Base-by-base conservation (phyloP, 2,329 filamentous ascomycete genomes). In the Aschersonia sp. region DNA sequence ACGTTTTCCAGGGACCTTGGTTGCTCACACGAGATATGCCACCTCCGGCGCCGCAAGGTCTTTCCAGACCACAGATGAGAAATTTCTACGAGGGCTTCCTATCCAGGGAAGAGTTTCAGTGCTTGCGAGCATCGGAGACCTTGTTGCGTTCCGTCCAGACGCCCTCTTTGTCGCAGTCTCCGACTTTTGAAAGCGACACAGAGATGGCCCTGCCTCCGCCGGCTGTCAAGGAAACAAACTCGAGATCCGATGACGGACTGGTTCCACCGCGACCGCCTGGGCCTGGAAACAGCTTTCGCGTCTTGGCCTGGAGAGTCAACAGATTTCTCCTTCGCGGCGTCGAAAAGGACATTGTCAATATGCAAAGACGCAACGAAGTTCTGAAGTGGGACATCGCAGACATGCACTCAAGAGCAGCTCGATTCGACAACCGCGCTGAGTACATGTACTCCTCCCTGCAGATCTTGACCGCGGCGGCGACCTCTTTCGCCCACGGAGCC, bases 401-500 rank as follows among this genome's bases (percentile, higher is more conserved):
- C 49, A 68, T 73, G 60, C 71, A 77, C 53, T 66, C 67, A 4
- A 64, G 67, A 31, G 70, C 71, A 8, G 58, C 63, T 42, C 71
- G 72, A 53, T 77, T 69, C 59, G 68, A 74, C 56, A 76, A 77
- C 58, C 67, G 72, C 44, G 68, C 68, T 50, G 71, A 75, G 56
- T 66, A 73, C 58, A 62, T 70, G 51, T 75, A 70, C 56, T 70
- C 68, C 12, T 68, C 68, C 47, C 62, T 71, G 35, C 70, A 72
- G 52, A 59, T 73, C 47, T 52, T 70, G 9, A 71, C 72, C n/a
- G 73, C 73, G 9, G 71, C 71, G 51, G 72, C 73, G 22, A 71
- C 72, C 12, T 74, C 70, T 6, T 76, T 77, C 52, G 71, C 73
- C 2, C 74, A 78, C 61, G 74, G 74, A 49, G 70, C 72, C 48